phyloP scores from a whole-genome alignment of 345 rosid genomes.

The Brassica juncea region DNA sequence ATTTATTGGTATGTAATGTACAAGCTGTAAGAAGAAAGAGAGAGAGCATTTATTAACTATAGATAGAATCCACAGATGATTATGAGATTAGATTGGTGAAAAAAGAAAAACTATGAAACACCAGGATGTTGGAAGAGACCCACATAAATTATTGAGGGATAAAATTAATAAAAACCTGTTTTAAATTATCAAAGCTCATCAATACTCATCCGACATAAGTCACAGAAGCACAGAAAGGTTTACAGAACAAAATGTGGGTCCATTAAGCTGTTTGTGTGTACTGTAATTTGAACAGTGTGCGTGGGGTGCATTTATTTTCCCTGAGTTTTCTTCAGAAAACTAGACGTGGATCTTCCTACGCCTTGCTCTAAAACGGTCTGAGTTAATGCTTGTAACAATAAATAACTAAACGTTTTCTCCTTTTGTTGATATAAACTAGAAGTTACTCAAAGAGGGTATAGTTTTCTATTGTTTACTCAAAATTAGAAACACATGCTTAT shows the following conservation, averaged over 20 bases:
- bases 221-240: constrained; percentile 35
- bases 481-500: constrained; percentile 28
- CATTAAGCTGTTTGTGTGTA: constrained; percentile 32
- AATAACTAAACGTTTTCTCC: constrained; percentile 17
- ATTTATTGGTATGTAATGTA: constrained; percentile 30
- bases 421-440: constrained; percentile 13
- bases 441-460: constrained; percentile 25
- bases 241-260: constrained; percentile 34
- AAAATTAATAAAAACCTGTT: too few species aligned
- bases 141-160: constrained; percentile 27
- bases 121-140: constrained; percentile 33
- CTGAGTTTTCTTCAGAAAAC: constrained; percentile 25
- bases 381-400: constrained; percentile 32
- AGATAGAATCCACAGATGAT: constrained; percentile 26
- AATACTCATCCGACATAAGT: constrained; percentile 32
- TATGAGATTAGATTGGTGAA: constrained; percentile 23
- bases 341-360: constrained; percentile 32
- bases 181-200: constrained; percentile 24
- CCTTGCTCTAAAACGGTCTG: constrained; percentile 34
- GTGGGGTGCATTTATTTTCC: constrained; percentile 24
- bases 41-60: constrained; percentile 28
- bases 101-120: background rate
- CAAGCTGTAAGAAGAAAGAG: constrained; percentile 32
- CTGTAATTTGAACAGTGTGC: constrained; percentile 16
- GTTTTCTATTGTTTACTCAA: constrained; percentile 5